A percentile compares a stretch with the other conserved stretches of the same genome.
Conservation (phyloP, 1,139 yeast species). For the Debaryomyces psychrophilus region DNA sequence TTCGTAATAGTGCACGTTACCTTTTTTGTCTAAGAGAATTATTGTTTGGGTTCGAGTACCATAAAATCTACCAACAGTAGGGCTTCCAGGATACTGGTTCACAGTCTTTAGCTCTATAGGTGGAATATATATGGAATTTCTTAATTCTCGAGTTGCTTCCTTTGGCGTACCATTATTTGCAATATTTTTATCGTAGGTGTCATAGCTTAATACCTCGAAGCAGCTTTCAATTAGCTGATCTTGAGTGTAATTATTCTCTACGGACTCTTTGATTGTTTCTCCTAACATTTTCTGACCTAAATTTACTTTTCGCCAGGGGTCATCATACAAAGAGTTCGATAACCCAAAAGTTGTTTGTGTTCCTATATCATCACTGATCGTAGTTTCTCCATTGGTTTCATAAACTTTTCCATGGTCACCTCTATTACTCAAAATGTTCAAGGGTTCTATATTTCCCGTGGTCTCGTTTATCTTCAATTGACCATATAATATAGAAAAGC, state of each 20-base stretch:
- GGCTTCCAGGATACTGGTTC: slow-evolving; percentile 15
- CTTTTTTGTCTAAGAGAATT: slow-evolving; percentile 57
- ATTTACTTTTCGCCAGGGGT: slow-evolving; percentile 75
- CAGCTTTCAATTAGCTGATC: slow-evolving; percentile 52
- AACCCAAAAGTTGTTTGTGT: slow-evolving; percentile 49
- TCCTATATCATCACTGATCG: slow-evolving; percentile 17
- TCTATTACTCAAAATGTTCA: slow-evolving; percentile 56
- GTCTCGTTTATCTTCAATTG: slow-evolving; percentile 34
- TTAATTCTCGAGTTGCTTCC: slow-evolving; percentile 46
- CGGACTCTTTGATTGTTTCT: slow-evolving; percentile 36
- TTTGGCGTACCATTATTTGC: slow-evolving; percentile 29
- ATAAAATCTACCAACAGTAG: slow-evolving; percentile 55
- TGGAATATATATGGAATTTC: slow-evolving; percentile 72
- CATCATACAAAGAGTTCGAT: slow-evolving; percentile 62
- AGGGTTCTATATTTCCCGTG: slow-evolving; percentile 33
- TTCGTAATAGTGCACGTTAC: slow-evolving; percentile 46
- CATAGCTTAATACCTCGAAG: slow-evolving; percentile 55
- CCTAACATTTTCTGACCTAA: slow-evolving; percentile 53
- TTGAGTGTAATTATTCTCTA: slow-evolving; percentile 28
- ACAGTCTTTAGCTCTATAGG: slow-evolving; percentile 41
- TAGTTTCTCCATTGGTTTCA: slow-evolving; percentile 13
- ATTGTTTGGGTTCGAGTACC: slow-evolving; percentile 93
- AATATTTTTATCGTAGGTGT: slow-evolving; percentile 39
- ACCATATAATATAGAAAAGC: slow-evolving; percentile 84
- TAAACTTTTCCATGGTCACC: slow-evolving; percentile 45